Evolutionary conservation across 257 asterid species (phyloP).

Genomic region (Gardenia jasminoides): DNA sequence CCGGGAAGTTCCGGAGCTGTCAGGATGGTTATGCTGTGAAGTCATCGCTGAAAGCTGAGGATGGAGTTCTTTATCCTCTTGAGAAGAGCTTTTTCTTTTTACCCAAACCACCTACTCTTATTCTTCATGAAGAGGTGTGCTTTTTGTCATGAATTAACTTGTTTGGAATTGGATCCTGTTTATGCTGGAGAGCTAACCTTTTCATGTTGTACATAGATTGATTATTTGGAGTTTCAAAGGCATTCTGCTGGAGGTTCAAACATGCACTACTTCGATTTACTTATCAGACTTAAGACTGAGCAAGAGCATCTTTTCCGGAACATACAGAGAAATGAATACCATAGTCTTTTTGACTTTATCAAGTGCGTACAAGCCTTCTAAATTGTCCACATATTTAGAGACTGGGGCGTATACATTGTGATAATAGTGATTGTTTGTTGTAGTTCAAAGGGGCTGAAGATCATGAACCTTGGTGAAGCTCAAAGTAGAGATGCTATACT

Average conservation of each 20-base stretch:
- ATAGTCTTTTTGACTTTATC: constrained; percentile 66
- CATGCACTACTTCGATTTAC: constrained; percentile 96
- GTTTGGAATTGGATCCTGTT: constrained; percentile 9
- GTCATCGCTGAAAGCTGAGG: constrained; percentile 99
- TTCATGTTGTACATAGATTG: constrained; percentile 47
- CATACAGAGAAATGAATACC: constrained; percentile 89
- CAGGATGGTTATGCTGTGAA: constrained; percentile 92
- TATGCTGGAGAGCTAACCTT: constrained; percentile 21
- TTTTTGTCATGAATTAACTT: background rate
- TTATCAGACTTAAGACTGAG: constrained; percentile 79
- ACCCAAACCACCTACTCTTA: constrained; percentile 96
- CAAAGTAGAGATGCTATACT: constrained; percentile 56
- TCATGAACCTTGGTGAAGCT: constrained; percentile 58
- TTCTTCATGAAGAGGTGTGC: constrained; percentile 90
- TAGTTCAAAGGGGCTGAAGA: constrained; percentile 78
- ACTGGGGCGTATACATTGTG: constrained; percentile 2
- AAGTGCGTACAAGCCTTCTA: constrained; percentile 30
- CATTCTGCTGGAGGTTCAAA: constrained; percentile 96
- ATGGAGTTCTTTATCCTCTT: constrained; percentile 96
- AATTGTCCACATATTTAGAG: background rate
- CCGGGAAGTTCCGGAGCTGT: constrained; percentile 87
- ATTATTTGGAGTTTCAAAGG: constrained; percentile 95
- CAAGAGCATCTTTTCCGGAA: constrained; percentile 97
- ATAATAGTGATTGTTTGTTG: constrained; percentile 21
- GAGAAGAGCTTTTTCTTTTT: constrained; percentile 98